Percentiles rank a stretch among this genome's conserved stretches.
phyloP scores from a whole-genome alignment of 164 flowering plant genomes.

The grape (Vitis vinifera) region ASM3070453v1 NC_081815.1:2521501-2522000 shows the following conservation, averaged over 20 bases:
- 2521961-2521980: constrained; percentile 79
- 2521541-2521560: constrained; percentile 57
- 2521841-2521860: constrained; percentile 82
- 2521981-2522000: constrained; percentile 89
- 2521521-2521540: constrained; percentile 60
- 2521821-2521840: constrained; percentile 59
- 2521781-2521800: too few relatives aligned
- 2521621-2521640: constrained; percentile 84
- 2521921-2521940: constrained; percentile 96
- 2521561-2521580: constrained; percentile 79
- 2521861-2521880: constrained; percentile 91
- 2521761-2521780: not conserved
- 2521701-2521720: constrained; percentile 88
- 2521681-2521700: constrained; percentile 79
- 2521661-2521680: constrained; percentile 82
- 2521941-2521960: constrained; percentile 91
- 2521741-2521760: constrained; percentile 68
- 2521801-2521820: too few relatives aligned
- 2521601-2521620: constrained; percentile 87
- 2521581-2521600: constrained; percentile 83
- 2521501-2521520: constrained; percentile 82
- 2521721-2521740: constrained; percentile 87
- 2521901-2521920: constrained; percentile 79
- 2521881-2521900: constrained; percentile 86
- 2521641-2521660: constrained; percentile 78